These are phyloP conservation scores for Coniochaeta sp. DNA, from an alignment of 2,329 filamentous ascomycete species.

Conservation along the genomic window DNA sequence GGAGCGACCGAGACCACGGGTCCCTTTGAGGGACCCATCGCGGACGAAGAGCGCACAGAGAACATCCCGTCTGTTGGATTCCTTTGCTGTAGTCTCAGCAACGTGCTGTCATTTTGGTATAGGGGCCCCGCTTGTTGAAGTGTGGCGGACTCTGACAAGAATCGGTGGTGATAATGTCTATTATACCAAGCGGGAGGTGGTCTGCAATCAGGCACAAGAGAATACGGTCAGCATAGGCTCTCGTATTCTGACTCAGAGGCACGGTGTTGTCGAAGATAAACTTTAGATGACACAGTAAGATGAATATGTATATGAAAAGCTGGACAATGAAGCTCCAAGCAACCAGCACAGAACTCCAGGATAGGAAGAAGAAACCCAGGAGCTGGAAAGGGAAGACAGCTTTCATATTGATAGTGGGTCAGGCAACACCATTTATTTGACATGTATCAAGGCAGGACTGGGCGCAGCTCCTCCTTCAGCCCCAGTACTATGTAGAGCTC, in stretches of 20 bases:
- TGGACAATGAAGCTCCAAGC: background rate
- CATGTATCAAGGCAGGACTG: background rate
- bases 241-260: background rate
- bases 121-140: background rate
- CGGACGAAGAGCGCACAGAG: background rate
- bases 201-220: slow-evolving; percentile 5
- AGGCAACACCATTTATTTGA: slow-evolving; percentile 1
- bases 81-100: slow-evolving; percentile 8
- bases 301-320: background rate
- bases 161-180: slow-evolving; percentile 11
- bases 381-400: background rate
- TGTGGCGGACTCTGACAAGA: background rate
- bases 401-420: background rate
- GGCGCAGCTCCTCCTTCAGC: background rate
- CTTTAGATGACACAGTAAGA: background rate
- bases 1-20: background rate
- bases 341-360: background rate
- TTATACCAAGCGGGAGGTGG: slow-evolving; percentile 13
- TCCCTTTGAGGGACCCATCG: background rate
- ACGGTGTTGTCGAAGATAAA: background rate
- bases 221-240: background rate
- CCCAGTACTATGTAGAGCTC: background rate
- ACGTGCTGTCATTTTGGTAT: slow-evolving; percentile 5
- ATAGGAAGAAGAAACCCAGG: background rate
- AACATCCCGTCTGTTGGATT: background rate